Percentiles rank a stretch among this genome's conserved stretches.
phyloP scores from a whole-genome alignment of 495 filamentous ascomycete genomes.

The Tuber umbilicatum region DNA sequence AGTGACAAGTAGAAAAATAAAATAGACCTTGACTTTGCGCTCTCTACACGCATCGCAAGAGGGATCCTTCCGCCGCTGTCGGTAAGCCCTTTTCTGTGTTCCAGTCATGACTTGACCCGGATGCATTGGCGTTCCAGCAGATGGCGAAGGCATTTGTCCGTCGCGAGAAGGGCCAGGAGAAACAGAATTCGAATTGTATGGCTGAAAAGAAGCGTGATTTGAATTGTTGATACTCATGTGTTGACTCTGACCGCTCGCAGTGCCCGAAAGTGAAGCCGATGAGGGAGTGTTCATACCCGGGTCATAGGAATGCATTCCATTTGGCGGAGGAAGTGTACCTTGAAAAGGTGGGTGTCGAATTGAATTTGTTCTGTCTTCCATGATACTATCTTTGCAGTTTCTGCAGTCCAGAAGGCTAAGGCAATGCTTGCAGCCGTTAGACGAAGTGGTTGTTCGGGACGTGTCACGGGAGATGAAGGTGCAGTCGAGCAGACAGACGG shows the following conservation, averaged over 20 bases:
- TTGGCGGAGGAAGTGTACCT: constrained; percentile 30
- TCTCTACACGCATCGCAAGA: constrained; percentile 97
- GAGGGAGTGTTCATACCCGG: constrained; percentile 27
- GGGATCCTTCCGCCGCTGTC: constrained; percentile 90
- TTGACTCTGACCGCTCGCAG: constrained; percentile 26
- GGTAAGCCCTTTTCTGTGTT: constrained; percentile 86
- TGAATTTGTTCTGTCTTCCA: constrained; percentile 37
- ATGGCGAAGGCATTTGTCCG: constrained; percentile 37
- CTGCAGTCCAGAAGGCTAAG: constrained; percentile 17
- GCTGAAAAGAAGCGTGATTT: constrained; percentile 31
- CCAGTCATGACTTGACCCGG: constrained; percentile 43
- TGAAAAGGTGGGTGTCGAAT: constrained; percentile 32
- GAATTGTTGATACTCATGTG: constrained; percentile 30
- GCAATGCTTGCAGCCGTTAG: constrained; percentile 34
- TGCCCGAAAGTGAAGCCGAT: constrained; percentile 26
- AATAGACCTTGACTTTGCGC: constrained; percentile 81
- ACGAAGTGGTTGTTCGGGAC: constrained; percentile 13
- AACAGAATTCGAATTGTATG: constrained; percentile 40
- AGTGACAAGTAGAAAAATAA: constrained; percentile 18
- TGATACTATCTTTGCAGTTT: constrained; percentile 17
- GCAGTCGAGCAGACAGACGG: constrained; percentile 25
- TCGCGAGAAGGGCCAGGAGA: constrained; percentile 40
- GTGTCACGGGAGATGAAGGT: constrained; percentile 33
- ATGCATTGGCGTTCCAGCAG: constrained; percentile 30
- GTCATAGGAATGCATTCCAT: constrained; percentile 35